A percentile compares a stretch with the other conserved stretches of the same genome.
These are phyloP conservation scores for Aureobasidium zeae DNA, from an alignment of 2,329 filamentous ascomycete species.

Conservation along the genomic window DNA sequence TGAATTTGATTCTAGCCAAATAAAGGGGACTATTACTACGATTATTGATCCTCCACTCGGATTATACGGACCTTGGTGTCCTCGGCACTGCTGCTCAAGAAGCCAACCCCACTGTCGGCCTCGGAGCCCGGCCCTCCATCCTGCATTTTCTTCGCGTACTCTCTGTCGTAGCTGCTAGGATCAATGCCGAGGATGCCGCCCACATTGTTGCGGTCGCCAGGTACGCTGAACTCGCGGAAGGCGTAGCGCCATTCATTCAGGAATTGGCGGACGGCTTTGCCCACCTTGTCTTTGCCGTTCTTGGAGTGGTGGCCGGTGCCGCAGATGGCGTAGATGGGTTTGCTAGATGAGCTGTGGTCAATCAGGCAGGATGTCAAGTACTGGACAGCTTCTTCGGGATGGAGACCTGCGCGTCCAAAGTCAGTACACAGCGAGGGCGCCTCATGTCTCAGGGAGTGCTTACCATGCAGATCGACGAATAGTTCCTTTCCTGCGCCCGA, in stretches of 20 bases:
- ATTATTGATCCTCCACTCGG: constrained; percentile 18
- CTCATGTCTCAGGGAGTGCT: constrained; percentile 8
- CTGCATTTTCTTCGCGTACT: constrained; percentile 25
- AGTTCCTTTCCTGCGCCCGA: constrained; percentile 56
- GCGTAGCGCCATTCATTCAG: constrained; percentile 93
- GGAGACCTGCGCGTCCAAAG: constrained; percentile 53
- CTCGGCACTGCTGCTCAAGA: constrained; percentile 25
- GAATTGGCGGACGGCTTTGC: constrained; percentile 83
- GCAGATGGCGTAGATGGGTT: constrained; percentile 88
- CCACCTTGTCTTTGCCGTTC: constrained; percentile 97
- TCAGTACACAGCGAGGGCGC: neutral
- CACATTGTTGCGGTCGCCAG: constrained; percentile 81
- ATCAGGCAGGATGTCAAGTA: constrained; percentile 83
- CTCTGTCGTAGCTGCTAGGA: constrained; percentile 49
- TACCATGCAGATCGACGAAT: constrained; percentile 83
- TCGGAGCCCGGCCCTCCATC: constrained; percentile 31
- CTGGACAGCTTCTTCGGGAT: constrained; percentile 91
- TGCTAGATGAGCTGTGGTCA: constrained; percentile 62
- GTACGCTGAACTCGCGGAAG: constrained; percentile 91
- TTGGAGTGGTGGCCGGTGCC: constrained; percentile 96
- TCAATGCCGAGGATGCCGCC: constrained; percentile 58
- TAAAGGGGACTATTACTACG: neutral
- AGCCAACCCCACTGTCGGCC: constrained; percentile 30
- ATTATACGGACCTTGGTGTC: constrained; percentile 31
- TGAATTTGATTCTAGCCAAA: neutral